These are phyloP conservation scores for Eucalyptus urophylla DNA, from an alignment of 345 rosid species.

Conservation along the genomic window DNA sequence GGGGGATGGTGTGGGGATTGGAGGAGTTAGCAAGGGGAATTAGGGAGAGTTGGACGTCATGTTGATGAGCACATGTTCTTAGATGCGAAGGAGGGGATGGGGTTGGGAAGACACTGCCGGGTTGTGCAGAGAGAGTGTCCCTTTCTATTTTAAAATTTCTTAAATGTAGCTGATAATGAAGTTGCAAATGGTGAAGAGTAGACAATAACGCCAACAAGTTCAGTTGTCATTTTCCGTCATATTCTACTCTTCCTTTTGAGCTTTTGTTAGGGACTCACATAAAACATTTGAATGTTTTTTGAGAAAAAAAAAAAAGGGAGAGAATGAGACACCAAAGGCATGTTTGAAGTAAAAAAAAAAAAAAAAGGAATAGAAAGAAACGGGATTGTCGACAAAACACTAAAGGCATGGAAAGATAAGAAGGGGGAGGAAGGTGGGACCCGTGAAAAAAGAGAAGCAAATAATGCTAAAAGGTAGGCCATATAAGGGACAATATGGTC, in stretches of 20 bases:
- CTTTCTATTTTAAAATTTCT: too few relatives aligned
- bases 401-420: background rate
- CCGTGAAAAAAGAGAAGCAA: too few relatives aligned
- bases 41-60: too few relatives aligned
- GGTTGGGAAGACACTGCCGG: background rate
- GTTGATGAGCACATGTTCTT: background rate
- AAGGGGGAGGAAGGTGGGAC: background rate
- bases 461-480: too few relatives aligned
- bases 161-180: background rate
- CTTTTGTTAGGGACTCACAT: too few relatives aligned
- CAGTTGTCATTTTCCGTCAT: background rate
- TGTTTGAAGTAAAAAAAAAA: fast-evolving
- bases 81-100: background rate
- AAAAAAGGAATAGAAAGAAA: background rate
- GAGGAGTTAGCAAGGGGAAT: background rate
- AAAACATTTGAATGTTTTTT: too few relatives aligned
- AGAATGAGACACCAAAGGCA: background rate
- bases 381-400: fast-evolving
- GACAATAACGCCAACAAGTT: background rate
- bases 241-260: too few relatives aligned
- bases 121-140: background rate
- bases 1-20: background rate
- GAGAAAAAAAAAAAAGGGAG: background rate
- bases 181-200: background rate
- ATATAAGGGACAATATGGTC: too few relatives aligned